Evolutionary conservation across 331 rosid species (phyloP).

Genomic region (Prunus yedoensis): DNA sequence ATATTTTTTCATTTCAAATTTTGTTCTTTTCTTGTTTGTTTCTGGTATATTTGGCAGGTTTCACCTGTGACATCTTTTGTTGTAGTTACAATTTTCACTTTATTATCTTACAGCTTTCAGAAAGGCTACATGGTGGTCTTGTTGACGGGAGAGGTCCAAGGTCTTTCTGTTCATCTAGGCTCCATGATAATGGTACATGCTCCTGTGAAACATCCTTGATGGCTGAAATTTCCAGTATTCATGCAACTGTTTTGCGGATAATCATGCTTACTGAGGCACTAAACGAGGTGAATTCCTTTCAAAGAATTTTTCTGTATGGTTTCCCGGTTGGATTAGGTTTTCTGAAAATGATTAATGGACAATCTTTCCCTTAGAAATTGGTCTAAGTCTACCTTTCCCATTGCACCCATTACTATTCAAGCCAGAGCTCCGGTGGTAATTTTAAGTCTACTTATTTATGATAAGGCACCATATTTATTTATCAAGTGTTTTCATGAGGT

Average conservation of each 20-base stretch:
- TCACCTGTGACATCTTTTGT: not conserved
- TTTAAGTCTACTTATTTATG: not conserved
- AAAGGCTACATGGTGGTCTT: not conserved
- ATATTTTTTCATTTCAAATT: too few species aligned
- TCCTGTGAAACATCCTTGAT: conserved; percentile 19
- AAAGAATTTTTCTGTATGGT: not conserved
- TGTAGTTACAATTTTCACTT: not conserved
- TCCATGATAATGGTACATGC: conserved; percentile 14
- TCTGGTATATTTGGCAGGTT: not conserved
- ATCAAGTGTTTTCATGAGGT: not conserved
- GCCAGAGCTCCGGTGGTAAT: not conserved
- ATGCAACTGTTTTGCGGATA: conserved; percentile 28
- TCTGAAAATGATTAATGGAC: not conserved
- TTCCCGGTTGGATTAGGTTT: not conserved
- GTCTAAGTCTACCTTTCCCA: not conserved
- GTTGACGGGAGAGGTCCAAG: not conserved
- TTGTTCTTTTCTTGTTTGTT: not conserved
- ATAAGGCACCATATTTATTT: not conserved
- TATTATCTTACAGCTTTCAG: not conserved
- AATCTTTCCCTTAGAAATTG: not conserved
- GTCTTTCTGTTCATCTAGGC: not conserved
- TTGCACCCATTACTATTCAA: not conserved
- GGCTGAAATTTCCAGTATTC: conserved; percentile 19
- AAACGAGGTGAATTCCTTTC: conserved; percentile 23
- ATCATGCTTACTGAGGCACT: conserved; percentile 32